Evolutionary conservation across 1,284 basidiomycete genomes (phyloP), one percentile per base, ranked within the genome.

Genomic region (Cutaneotrichosporon cyanovorans): DNA sequence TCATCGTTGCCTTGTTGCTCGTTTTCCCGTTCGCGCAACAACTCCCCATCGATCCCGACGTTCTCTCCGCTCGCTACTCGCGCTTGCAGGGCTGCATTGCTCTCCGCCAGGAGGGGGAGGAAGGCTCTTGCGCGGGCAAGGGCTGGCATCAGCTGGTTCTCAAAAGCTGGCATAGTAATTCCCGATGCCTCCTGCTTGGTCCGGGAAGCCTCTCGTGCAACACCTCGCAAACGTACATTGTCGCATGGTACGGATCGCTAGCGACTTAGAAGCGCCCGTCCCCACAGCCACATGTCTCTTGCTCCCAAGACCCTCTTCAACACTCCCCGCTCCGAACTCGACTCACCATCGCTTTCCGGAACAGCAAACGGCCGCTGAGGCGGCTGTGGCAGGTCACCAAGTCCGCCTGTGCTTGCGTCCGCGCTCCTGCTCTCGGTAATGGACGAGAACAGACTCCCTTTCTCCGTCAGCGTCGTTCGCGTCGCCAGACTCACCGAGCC

Each of bases 41-140:
- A 22, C 53, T 36, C 5, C 46, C 45, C 57, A 40, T 66, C 66
- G 4, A 68, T 60, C 41, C 59, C 49, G 11, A 66, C 65, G 15
- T 50, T 48, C 7, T 51, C 46, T 4, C 61, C 63, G 40, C 62
- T 54, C 34, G 34, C 45, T 5, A 55, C 54, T n/a, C 52, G 54
- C 4, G 44, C 41, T 4, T 61, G 45, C n/a, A 69, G 47, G 9
- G 53, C 53, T 10, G 52, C 56, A 38, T 66, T 69, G 14, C 61
- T 60, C 4, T 48, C 46, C 12, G 59, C 56, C 14, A 69, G 38
- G 18, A 59, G 45, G 2, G 67, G 65, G 11, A 69, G 55, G 53
- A 69, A 69, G 9, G 59, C 60, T 44, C 58, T 55, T 0, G 53
- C 67, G 30, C 65, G 52, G 14, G 63, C 56, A 1, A 69, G 53